Percentiles rank a stretch among this genome's conserved stretches.
Evolutionary conservation across 176 grass and related monocot genomes (phyloP).

Genomic region (Eleusine coracana): DNA sequence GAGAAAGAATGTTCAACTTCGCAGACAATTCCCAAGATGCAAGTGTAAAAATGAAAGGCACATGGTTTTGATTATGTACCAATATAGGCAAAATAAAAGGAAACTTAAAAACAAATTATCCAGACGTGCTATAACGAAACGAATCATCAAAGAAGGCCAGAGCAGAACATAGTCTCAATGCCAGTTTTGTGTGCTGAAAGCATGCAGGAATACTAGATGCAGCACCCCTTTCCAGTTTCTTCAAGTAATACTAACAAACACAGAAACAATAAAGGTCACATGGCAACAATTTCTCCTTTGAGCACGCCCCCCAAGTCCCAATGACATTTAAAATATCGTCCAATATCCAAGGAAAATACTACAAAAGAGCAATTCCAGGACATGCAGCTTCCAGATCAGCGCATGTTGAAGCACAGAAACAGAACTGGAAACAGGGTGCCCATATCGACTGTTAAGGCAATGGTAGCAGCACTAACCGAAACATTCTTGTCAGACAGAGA

Average conservation of each 20-base stretch:
- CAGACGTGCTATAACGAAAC: background rate
- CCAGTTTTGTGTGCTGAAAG: background rate
- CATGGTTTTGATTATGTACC: background rate
- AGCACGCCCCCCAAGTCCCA: background rate
- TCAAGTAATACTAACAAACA: conserved; percentile 17
- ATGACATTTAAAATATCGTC: background rate
- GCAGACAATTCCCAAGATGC: background rate
- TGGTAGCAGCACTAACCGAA: background rate
- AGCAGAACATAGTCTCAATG: background rate
- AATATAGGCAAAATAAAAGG: background rate
- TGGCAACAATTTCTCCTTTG: background rate
- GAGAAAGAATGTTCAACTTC: background rate
- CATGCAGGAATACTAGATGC: conserved; percentile 15
- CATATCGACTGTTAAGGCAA: background rate
- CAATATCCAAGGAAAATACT: background rate
- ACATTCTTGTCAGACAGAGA: background rate
- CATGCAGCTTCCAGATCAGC: background rate
- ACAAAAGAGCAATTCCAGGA: background rate
- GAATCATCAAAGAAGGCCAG: background rate
- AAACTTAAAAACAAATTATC: background rate
- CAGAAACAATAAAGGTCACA: background rate
- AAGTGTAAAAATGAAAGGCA: background rate
- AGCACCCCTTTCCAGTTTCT: background rate
- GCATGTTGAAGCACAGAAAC: background rate
- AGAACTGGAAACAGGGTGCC: background rate